Evolutionary conservation across 164 flowering plant species (phyloP), one percentile per base, ranked within the genome.

Genomic region (Hamamelis virginiana): DNA sequence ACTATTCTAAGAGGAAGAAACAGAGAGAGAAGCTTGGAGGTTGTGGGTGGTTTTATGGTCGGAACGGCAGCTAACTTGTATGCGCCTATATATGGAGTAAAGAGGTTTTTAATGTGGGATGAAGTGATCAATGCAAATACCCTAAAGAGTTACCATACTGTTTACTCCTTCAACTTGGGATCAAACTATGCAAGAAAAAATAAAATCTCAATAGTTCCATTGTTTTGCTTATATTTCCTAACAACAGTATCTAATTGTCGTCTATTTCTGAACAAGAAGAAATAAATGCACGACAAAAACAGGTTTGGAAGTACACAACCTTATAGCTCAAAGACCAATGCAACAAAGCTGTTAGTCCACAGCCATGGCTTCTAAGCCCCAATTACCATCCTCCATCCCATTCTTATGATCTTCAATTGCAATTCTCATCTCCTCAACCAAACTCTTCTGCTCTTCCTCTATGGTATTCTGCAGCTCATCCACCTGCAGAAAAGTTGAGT

Each of bases 391-490:
- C 71, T 89, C 96, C 61, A 79, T 18, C 13, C 75, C 84, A 61
- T 53, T 80, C 74, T 81, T 91, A 28, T 77, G 84, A 73, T 91
- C 98, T 70, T 89, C 96, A 28, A 78, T 64, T 21, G 85, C 77
- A 66, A 77, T 80, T 77, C 89, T 81, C 81, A 88, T 85, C 81
- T 94, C 98, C 76, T 92, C 98, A 15, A 85, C 80, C 75, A 92
- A 75, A 76, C 77, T 88, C 83, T 84, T 89, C 82, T 92, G 96
- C 66, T 95, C 97, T 41, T 88, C 97, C 76, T 94, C 98, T 70
- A 95, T 91, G 26, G 94, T 91, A 60, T 79, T 90, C 80, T 95
- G 98, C 77, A 95, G 77, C 80, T 95, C 98, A 82, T 95, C 98
- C 62, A 95, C 98, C 98, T 95, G 87, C 58, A 65, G 15, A 33